phyloP scores from a whole-genome alignment of 1,284 basidiomycete species.

The Heterobasidion parviporum region DNA sequence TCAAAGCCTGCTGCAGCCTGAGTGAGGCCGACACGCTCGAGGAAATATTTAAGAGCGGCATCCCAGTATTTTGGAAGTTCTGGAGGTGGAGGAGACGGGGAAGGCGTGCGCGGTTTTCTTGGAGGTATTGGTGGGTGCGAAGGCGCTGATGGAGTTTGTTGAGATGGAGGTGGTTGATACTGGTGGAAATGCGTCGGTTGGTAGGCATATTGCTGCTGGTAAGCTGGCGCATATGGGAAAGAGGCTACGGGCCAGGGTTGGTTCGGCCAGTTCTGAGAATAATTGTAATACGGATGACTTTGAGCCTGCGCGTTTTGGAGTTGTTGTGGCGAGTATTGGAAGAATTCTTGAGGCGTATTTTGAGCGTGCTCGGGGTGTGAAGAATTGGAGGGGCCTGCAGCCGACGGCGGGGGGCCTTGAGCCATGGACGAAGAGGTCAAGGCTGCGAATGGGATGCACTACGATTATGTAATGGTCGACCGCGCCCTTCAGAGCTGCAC shows the following conservation, averaged over 20 bases:
- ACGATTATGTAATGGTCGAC: too few species aligned
- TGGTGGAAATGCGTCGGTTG: slow-evolving; percentile 8
- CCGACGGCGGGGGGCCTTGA: slow-evolving; percentile 20
- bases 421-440: slow-evolving; percentile 8
- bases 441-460: neutral
- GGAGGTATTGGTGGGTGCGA: neutral
- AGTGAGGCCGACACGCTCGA: slow-evolving; percentile 45
- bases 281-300: slow-evolving; percentile 17
- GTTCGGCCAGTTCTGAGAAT: slow-evolving; percentile 18
- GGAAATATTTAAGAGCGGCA: slow-evolving; percentile 42
- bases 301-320: neutral
- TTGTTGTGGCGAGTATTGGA: neutral
- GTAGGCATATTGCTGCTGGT: slow-evolving; percentile 10
- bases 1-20: slow-evolving; percentile 61
- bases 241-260: slow-evolving; percentile 14
- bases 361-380: neutral
- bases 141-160: neutral
- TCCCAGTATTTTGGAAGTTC: slow-evolving; percentile 56
- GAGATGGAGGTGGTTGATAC: slow-evolving; percentile 4
- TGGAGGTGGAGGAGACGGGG: slow-evolving; percentile 31
- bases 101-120: slow-evolving; percentile 9
- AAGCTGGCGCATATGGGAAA: slow-evolving; percentile 8
- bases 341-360: neutral
- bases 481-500: too few species aligned
- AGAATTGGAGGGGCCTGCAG: slow-evolving; percentile 17